phyloP scores from a whole-genome alignment of 768 basidiomycete genomes.

The Termitomyces sp. region DNA sequence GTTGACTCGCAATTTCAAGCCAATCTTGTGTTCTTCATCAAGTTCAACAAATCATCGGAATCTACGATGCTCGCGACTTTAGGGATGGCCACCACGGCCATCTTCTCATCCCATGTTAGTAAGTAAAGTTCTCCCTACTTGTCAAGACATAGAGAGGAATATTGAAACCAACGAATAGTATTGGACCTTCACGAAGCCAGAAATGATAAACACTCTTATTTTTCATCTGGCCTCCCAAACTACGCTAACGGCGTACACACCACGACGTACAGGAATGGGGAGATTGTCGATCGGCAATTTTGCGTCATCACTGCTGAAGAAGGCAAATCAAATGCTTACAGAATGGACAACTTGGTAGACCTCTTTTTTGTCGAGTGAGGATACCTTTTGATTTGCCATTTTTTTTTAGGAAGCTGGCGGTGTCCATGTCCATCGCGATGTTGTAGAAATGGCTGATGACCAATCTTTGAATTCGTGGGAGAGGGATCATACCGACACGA shows the following conservation, averaged over 20 bases:
- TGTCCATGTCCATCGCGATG: conserved; percentile 13
- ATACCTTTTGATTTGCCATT: neutral
- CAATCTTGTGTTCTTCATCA: conserved; percentile 16
- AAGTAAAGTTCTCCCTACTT: neutral
- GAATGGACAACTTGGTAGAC: conserved; percentile 11
- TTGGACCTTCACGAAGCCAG: conserved; percentile 12
- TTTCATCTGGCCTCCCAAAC: conserved; percentile 2
- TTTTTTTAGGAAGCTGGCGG: conserved; percentile 6
- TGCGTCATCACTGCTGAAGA: conserved; percentile 6
- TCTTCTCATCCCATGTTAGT: conserved; percentile 16
- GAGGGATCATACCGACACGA: conserved; percentile 1
- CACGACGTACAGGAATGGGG: conserved; percentile 10
- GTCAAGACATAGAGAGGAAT: neutral
- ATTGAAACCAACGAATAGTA: neutral
- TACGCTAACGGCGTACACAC: conserved; percentile 9
- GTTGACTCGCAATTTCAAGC: conserved; percentile 3
- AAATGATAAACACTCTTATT: conserved; percentile 2
- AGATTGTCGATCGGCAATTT: conserved; percentile 12
- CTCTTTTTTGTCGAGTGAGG: neutral
- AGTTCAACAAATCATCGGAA: conserved; percentile 13
- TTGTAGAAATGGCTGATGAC: conserved; percentile 12
- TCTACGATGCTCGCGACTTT: conserved; percentile 18
- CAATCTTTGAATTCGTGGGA: conserved; percentile 12
- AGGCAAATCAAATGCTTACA: conserved; percentile 8
- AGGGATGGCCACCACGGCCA: conserved; percentile 16